phyloP scores from a whole-genome alignment of 2,329 filamentous ascomycete genomes.

The Pseudogymnoascus sp. region DNA sequence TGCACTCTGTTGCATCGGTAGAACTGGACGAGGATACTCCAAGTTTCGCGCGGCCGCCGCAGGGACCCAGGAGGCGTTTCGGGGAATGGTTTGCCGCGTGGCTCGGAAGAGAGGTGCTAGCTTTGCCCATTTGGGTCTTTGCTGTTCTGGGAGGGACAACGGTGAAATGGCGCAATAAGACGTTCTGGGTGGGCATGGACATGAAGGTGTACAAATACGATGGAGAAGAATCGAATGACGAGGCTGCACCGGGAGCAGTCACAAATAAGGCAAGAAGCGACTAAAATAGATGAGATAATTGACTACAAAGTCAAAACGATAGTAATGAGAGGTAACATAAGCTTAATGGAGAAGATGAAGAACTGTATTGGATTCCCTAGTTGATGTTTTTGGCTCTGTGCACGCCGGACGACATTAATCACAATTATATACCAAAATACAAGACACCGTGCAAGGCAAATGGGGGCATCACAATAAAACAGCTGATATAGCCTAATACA shows the following conservation, averaged over 20 bases:
- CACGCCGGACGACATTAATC: background rate
- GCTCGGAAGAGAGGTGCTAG: conserved; percentile 74
- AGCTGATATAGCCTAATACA: background rate
- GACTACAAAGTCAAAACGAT: background rate
- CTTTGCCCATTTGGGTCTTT: conserved; percentile 83
- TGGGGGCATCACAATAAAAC: background rate
- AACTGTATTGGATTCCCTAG: background rate
- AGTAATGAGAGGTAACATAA: background rate
- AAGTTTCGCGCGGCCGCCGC: conserved; percentile 62
- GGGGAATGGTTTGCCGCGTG: conserved; percentile 71
- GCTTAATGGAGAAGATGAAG: background rate
- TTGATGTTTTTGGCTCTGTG: background rate
- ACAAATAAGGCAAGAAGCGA: background rate
- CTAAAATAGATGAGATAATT: conserved; percentile 2
- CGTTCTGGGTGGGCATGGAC: conserved; percentile 74
- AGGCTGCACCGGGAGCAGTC: background rate
- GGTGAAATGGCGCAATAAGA: conserved; percentile 78
- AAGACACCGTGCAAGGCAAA: background rate
- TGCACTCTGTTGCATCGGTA: conserved; percentile 68
- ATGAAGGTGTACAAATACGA: conserved; percentile 65
- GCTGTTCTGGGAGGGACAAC: conserved; percentile 83
- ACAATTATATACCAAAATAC: background rate
- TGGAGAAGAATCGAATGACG: conserved; percentile 14
- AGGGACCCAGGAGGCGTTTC: conserved; percentile 48
- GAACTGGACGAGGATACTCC: conserved; percentile 68